These are phyloP conservation scores for Penstemon barbatus DNA, from an alignment of 257 asterid species.

Conservation along the genomic window DNA sequence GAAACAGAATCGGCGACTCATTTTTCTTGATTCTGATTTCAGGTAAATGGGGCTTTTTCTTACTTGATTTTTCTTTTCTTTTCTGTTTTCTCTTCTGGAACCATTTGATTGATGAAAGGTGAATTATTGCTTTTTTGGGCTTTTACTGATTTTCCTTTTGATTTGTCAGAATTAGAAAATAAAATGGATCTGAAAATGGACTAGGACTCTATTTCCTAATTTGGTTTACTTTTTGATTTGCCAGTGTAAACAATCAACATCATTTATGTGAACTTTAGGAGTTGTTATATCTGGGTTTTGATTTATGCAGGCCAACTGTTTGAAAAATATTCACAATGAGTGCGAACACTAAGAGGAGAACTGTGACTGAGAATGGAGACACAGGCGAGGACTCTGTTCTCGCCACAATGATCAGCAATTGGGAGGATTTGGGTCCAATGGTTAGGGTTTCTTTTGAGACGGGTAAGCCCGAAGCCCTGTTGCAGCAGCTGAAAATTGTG, in stretches of 20 bases:
- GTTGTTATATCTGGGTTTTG: constrained; percentile 7
- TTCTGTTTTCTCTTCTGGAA: not conserved
- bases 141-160: constrained; percentile 2
- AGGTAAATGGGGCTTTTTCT: constrained; percentile 34
- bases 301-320: constrained; percentile 27
- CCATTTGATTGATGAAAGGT: constrained; percentile 16
- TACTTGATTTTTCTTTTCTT: not conserved
- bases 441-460: constrained; percentile 80
- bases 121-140: constrained; percentile 10
- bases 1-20: not conserved
- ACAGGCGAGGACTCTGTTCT: constrained; percentile 79
- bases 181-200: constrained; percentile 30
- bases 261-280: not conserved
- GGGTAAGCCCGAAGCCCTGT: constrained; percentile 73
- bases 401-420: constrained; percentile 73
- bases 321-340: constrained; percentile 42
- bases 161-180: constrained; percentile 21
- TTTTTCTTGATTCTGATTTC: constrained; percentile 18
- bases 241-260: not conserved
- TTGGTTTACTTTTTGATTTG: not conserved
- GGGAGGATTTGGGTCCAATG: constrained; percentile 92
- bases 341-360: constrained; percentile 65
- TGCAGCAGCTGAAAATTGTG: constrained; percentile 71
- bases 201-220: not conserved
- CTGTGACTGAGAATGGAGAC: constrained; percentile 66